Conservation (phyloP, 352 stramenopile species). For the Pythium guiyangense region DNA sequence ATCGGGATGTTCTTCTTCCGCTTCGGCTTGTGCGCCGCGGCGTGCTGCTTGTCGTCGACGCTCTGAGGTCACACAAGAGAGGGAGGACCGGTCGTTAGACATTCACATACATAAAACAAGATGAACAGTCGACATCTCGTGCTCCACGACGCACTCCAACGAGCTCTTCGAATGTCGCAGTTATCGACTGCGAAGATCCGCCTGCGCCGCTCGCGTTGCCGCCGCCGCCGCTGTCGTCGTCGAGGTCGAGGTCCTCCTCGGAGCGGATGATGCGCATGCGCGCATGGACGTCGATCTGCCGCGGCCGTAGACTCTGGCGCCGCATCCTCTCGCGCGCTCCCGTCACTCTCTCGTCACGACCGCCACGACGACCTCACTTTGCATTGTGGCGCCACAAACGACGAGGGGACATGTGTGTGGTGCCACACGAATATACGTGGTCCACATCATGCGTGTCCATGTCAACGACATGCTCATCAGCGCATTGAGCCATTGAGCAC, state of each 20-base stretch:
- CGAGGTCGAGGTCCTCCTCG: conserved; percentile 71
- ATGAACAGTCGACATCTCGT: neutral
- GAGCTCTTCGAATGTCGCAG: conserved; percentile 71
- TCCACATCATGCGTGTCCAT: too few relatives aligned
- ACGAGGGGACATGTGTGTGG: neutral
- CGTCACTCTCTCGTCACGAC: neutral
- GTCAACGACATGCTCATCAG: too few relatives aligned
- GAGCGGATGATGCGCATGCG: conserved; percentile 80
- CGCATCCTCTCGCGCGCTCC: conserved; percentile 31
- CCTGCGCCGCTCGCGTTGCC: conserved; percentile 7
- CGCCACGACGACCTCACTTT: neutral
- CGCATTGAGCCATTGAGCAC: neutral
- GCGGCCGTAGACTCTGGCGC: conserved; percentile 78
- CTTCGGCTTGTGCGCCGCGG: conserved; percentile 31
- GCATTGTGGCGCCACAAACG: neutral
- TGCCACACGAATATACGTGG: too few relatives aligned
- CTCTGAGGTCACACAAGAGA: conserved; percentile 21
- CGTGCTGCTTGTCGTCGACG: conserved; percentile 46
- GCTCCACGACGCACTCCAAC: conserved; percentile 34
- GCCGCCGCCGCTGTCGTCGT: conserved; percentile 40
- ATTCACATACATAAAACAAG: neutral
- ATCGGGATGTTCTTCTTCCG: conserved; percentile 86
- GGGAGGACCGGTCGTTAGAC: neutral
- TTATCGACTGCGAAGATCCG: conserved; percentile 22
- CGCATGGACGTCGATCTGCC: conserved; percentile 86